Base-by-base conservation (phyloP, 176 grass and related monocot genomes). In the Avena insularis region DNA sequence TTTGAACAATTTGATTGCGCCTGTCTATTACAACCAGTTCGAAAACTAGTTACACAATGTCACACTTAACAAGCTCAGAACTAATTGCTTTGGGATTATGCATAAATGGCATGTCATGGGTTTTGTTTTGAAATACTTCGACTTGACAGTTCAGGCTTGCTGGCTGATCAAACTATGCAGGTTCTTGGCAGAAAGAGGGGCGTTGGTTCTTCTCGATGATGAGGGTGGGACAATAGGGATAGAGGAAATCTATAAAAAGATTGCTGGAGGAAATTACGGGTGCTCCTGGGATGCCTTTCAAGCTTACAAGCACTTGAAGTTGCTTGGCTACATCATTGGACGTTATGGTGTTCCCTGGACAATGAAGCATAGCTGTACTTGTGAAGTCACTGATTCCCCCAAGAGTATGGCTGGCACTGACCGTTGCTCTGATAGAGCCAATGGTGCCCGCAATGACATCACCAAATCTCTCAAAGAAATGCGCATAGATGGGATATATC, bases 271-370 rank as follows among this genome's bases (percentile, higher is more conserved):
- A 58, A 84, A 58, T 11, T 91, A 91, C 73, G 89, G 89, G 6
- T 91, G 89, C 67, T 84, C 75, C 17, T 91, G 85, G 92, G 87
- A 83, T 66, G 90, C 76, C 21, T 98, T 94, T 49, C 85, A 91
- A 79, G 92, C 89, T 67, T 98, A 96, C 79, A 98, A 78, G 72
- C 87, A 96, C 80, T 66, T 98, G 87, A 99, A 99, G 82, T 94
- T 83, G 57, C 92, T 99, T 86, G 94, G 97, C 2, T 99, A 94
- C 83, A 88, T 98, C 72, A 70, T 99, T 66, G 90, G 92, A 78
- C 86, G 92, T 2, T 90, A 94, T 67, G 83, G 83, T 62, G 79
- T 92, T 45, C 83, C 92, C 12, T 99, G 92, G 97, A 91, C 90
- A 84, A 67, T 76, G 76, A 99, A 86, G 80, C 66, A 87, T 84